Evolutionary conservation across 1,284 basidiomycete genomes (phyloP).

Genomic region (Melampsora occidentalis): DNA sequence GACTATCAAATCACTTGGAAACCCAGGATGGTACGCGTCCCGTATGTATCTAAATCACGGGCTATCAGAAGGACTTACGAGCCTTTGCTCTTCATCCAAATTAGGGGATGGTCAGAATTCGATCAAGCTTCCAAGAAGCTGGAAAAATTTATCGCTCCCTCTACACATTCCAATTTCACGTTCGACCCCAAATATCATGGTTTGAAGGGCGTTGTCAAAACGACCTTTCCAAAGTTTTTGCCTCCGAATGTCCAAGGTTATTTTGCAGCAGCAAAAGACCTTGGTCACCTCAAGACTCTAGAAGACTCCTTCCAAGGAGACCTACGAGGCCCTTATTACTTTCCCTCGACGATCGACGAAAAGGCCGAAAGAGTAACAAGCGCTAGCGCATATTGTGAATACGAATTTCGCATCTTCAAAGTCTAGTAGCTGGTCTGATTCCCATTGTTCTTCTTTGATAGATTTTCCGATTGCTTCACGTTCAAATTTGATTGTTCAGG

Average conservation of each 20-base stretch:
- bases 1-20: conserved; percentile 31
- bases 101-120: conserved; percentile 36
- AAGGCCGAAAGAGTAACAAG: conserved; percentile 31
- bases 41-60: neutral
- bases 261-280: conserved; percentile 11
- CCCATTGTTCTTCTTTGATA: neutral
- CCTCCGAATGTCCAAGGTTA: conserved; percentile 25
- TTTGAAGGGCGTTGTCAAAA: neutral
- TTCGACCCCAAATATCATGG: conserved; percentile 13
- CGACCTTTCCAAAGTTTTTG: conserved; percentile 32
- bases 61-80: neutral
- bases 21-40: conserved; percentile 34
- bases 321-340: conserved; percentile 24
- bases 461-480: conserved; percentile 28
- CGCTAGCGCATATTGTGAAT: conserved; percentile 41
- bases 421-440: neutral
- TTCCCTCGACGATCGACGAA: conserved; percentile 28
- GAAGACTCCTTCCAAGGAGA: conserved; percentile 20
- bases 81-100: neutral
- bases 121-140: conserved; percentile 33
- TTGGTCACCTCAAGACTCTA: neutral
- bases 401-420: neutral
- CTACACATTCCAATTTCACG: neutral
- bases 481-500: conserved; percentile 18
- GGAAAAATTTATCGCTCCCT: conserved; percentile 15